Base-by-base conservation (phyloP, 1,139 yeast genomes). In the Arxiozyma slooffiae region DNA sequence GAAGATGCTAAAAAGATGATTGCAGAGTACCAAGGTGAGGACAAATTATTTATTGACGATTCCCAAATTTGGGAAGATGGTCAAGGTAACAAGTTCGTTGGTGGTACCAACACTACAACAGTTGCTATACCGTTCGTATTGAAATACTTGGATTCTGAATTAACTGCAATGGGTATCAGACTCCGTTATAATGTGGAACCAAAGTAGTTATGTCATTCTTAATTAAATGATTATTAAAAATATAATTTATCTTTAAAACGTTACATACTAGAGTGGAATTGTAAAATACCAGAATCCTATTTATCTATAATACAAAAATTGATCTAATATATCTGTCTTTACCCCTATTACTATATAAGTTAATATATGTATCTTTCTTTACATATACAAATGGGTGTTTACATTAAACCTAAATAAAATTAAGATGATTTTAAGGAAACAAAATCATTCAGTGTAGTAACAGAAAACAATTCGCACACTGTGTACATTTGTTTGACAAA, bases 21-120 rank as follows among this genome's bases (percentile, higher is more conserved):
- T 37, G 76, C 75, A 41, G 64, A 70, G 23, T 70, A 70, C 57
- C 65, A 63, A 43, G 61, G 59, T 45, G 60, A 58, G 22, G 65
- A 57, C 57, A 63, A 64, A 41, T 72, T 76, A 38, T 78, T 73
- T 57, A 79, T 80, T 51, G 81, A 80, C 58, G 90, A 85, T 57
- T 74, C 85, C n/a, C 87, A 83, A 51, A 79, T 85, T 47, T 92
- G 99, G 99, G 97, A 90, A 73, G 98, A 92, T 68, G 97, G 97
- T 18, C 89, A 83, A 62, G 97, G 98, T 48, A 84, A 80, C 67
- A 81, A 83, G 67, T 92, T 84, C 67, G 82, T 81, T 52, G 98
- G 98, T 51, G 99, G 99, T 63, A 83, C 80, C 54, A 77, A 90
- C 57, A 88, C 96, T 30, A 83, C 97, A 3, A 85, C 96, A 0